These are phyloP conservation scores for Silene conica DNA, from an alignment of 148 eudicot species.

Conservation along the genomic window DNA sequence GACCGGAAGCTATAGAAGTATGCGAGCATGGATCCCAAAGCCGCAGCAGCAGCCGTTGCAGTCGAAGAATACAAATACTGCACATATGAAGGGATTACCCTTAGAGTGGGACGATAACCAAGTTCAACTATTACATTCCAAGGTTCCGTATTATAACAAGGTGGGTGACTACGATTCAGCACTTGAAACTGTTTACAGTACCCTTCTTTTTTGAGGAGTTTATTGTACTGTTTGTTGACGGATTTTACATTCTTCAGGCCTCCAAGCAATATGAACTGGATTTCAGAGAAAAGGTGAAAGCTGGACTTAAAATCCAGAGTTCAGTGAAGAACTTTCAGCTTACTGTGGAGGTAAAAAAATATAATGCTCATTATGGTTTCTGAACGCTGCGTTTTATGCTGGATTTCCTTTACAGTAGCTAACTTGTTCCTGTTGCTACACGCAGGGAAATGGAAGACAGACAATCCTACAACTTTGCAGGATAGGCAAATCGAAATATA, in stretches of 20 bases:
- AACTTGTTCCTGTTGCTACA: constrained; percentile 2
- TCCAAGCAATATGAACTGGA: constrained; percentile 82
- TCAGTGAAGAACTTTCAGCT: constrained; percentile 92
- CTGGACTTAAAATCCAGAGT: constrained; percentile 64
- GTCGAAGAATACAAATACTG: constrained; percentile 46
- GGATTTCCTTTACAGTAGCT: background rate
- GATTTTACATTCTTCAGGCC: constrained; percentile 31
- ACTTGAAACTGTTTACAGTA: background rate
- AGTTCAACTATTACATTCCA: constrained; percentile 62
- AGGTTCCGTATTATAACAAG: constrained; percentile 69
- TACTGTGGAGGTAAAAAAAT: constrained; percentile 55
- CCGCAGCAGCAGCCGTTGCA: constrained; percentile 63
- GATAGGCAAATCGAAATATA: constrained; percentile 58
- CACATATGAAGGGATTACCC: constrained; percentile 58
- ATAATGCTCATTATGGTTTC: background rate
- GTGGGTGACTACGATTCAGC: constrained; percentile 11
- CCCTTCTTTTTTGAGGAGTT: background rate
- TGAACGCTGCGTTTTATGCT: background rate
- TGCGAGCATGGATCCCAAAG: constrained; percentile 78
- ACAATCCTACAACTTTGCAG: constrained; percentile 80
- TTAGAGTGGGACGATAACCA: constrained; percentile 57
- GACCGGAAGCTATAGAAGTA: constrained; percentile 85
- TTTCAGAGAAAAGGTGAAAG: constrained; percentile 75
- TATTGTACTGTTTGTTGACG: background rate
- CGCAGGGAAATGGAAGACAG: constrained; percentile 65